Conservation (phyloP, 2,329 filamentous ascomycete species). For the Tothia fuscella region DNA sequence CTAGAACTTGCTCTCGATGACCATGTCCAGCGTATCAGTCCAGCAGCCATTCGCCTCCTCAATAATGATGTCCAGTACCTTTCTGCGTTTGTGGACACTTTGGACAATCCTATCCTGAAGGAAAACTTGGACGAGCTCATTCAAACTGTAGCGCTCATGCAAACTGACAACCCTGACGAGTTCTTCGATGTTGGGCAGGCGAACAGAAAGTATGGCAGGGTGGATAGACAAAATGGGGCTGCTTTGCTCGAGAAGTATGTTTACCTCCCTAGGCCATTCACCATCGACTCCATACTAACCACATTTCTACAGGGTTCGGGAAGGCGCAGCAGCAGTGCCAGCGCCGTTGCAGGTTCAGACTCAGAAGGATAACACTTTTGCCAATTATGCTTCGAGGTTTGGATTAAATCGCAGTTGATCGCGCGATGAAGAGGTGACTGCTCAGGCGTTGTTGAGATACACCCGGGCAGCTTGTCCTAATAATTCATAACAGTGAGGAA, state of each 20-base stretch:
- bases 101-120: conserved; percentile 78
- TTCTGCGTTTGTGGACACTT: conserved; percentile 70
- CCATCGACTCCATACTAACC: background rate
- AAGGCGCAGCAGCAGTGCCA: conserved; percentile 23
- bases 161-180: conserved; percentile 80
- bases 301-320: conserved; percentile 16
- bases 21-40: conserved; percentile 75
- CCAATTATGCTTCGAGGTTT: conserved; percentile 23
- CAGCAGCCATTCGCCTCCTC: conserved; percentile 69
- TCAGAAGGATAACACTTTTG: conserved; percentile 21
- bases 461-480: no score
- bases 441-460: no score
- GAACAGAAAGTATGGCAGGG: conserved; percentile 88
- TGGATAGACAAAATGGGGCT: conserved; percentile 83
- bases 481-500: no score
- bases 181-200: conserved; percentile 86
- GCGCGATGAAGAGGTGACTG: no score
- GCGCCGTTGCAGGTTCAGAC: conserved; percentile 20
- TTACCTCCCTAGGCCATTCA: background rate
- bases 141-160: conserved; percentile 83
- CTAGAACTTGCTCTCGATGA: conserved; percentile 65
- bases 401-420: conserved; percentile 16
- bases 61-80: conserved; percentile 76
- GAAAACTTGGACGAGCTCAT: conserved; percentile 87
- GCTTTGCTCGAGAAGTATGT: conserved; percentile 77